These are phyloP conservation scores for Pulveroboletus frians DNA, from an alignment of 768 basidiomycete genomes.

Conservation along the genomic window DNA sequence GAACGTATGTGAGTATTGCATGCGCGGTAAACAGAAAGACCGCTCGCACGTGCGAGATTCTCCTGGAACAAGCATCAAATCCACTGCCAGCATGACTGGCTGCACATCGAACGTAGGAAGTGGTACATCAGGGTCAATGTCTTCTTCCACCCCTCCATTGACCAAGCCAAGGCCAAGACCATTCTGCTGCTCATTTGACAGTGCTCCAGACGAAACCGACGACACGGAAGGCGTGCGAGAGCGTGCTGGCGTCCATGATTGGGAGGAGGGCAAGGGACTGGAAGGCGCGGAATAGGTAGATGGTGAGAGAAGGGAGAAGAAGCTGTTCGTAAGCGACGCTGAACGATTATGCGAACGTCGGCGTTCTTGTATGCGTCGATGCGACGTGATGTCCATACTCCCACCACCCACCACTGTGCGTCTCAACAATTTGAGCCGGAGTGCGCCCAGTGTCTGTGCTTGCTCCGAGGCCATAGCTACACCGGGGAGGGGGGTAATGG, in stretches of 20 bases:
- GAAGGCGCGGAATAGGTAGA: slow-evolving; percentile 27
- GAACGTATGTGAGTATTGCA: neutral
- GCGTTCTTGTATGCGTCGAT: slow-evolving; percentile 19
- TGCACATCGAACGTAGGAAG: slow-evolving; percentile 85
- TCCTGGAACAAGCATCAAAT: slow-evolving; percentile 75
- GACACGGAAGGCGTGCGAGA: slow-evolving; percentile 24
- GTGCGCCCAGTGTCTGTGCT: slow-evolving; percentile 37
- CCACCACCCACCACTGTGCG: slow-evolving; percentile 52
- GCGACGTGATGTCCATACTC: slow-evolving; percentile 69
- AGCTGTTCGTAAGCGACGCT: slow-evolving; percentile 46
- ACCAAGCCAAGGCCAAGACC: slow-evolving; percentile 32
- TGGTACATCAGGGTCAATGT: slow-evolving; percentile 56
- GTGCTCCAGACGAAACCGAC: slow-evolving; percentile 12
- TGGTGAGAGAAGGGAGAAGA: slow-evolving; percentile 46
- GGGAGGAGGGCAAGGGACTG: slow-evolving; percentile 19
- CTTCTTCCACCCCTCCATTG: slow-evolving; percentile 33
- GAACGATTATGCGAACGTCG: slow-evolving; percentile 45
- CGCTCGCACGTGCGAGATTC: slow-evolving; percentile 72
- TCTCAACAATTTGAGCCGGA: slow-evolving; percentile 48
- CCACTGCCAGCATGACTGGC: slow-evolving; percentile 86
- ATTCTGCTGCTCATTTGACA: slow-evolving; percentile 6
- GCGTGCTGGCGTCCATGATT: slow-evolving; percentile 20
- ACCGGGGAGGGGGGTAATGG: slow-evolving; percentile 47
- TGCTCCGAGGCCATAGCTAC: slow-evolving; percentile 41
- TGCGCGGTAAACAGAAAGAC: neutral